A percentile compares a stretch with the other conserved stretches of the same genome.
phyloP scores from a whole-genome alignment of 495 filamentous ascomycete genomes.

The Friedmanniomyces simplex region DNA sequence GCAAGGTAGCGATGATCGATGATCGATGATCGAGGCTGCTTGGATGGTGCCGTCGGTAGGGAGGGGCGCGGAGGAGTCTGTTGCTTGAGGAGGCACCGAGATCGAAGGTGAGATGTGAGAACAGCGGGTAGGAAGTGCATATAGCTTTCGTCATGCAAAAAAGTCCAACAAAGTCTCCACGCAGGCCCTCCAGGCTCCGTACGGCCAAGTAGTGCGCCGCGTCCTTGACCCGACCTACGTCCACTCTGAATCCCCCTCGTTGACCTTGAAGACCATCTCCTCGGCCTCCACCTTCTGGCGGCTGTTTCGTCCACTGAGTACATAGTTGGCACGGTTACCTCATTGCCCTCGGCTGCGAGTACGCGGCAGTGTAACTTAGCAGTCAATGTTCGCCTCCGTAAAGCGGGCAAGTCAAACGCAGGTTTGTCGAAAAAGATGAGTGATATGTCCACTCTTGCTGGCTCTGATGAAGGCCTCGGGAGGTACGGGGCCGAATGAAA shows the following conservation, averaged over 20 bases:
- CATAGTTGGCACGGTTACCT: constrained; percentile 30
- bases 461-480: constrained; percentile 34
- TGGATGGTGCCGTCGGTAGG: too few relatives aligned
- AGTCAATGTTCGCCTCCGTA: constrained; percentile 31
- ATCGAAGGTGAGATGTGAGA: too few relatives aligned
- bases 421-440: constrained; percentile 38
- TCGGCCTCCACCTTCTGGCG: background rate
- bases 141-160: background rate
- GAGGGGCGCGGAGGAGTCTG: too few relatives aligned
- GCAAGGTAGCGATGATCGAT: too few relatives aligned
- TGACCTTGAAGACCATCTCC: constrained; percentile 1
- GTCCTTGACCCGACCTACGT: constrained; percentile 23
- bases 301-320: constrained; percentile 29
- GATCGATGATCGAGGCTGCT: too few relatives aligned
- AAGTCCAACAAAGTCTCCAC: constrained; percentile 25
- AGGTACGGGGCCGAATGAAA: constrained; percentile 37
- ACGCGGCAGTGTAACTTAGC: constrained; percentile 32
- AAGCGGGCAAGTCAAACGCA: constrained; percentile 30
- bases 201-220: constrained; percentile 33
- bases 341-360: constrained; percentile 35
- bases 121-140: too few relatives aligned
- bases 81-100: too few relatives aligned
- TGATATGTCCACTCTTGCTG: constrained; percentile 34
- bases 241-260: background rate
- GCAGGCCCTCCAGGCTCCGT: constrained; percentile 32